Evolutionary conservation across 345 rosid species (phyloP).

Genomic region (Diplotaxis tenuifolia): DNA sequence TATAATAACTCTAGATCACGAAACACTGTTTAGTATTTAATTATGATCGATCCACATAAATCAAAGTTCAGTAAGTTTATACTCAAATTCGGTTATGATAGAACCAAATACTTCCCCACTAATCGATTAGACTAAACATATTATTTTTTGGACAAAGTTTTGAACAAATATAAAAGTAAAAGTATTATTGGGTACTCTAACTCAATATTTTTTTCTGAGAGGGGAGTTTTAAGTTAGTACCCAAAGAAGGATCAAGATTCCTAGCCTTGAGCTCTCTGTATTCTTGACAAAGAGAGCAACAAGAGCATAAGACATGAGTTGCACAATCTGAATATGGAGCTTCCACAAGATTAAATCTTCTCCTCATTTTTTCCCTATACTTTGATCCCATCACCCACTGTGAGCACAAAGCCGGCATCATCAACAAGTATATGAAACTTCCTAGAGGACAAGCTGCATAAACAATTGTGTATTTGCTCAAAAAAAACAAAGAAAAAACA

Average conservation of each 20-base stretch:
- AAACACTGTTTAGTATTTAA: not conserved
- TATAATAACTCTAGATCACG: not conserved
- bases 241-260: constrained; percentile 49
- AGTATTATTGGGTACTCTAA: not conserved
- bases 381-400: constrained; percentile 55
- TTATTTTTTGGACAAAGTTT: too few relatives aligned
- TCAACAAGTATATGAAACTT: constrained; percentile 39
- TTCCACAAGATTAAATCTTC: constrained; percentile 44
- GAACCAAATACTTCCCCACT: not conserved
- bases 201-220: too few relatives aligned
- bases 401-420: constrained; percentile 49
- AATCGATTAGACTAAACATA: not conserved
- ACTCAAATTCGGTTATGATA: not conserved
- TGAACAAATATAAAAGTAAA: not conserved
- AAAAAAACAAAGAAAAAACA: too few relatives aligned
- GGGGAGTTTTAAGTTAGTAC: constrained; percentile 25
- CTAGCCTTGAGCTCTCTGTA: constrained; percentile 49
- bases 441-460: constrained; percentile 12
- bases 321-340: constrained; percentile 46
- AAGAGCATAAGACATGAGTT: constrained; percentile 42
- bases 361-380: constrained; percentile 50
- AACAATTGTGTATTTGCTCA: not conserved
- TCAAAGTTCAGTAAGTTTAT: not conserved
- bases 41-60: not conserved
- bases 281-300: constrained; percentile 52